These are phyloP conservation scores for Cryphonectria japonica DNA, from an alignment of 2,329 filamentous ascomycete species.

Conservation along the genomic window DNA sequence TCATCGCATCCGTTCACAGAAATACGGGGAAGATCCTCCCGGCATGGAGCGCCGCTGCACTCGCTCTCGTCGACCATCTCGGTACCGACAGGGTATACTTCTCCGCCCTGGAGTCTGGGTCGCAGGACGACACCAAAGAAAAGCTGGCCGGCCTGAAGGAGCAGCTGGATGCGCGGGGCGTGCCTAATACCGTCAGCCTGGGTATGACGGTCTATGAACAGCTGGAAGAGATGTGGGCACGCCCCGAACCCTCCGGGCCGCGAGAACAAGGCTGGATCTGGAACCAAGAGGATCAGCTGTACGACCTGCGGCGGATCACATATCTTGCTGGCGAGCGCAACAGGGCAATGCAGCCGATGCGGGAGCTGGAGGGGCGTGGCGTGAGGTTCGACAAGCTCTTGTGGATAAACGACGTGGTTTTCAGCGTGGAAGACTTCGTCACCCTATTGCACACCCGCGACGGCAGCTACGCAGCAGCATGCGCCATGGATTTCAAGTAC, in stretches of 20 bases:
- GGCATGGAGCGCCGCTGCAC: conserved; percentile 61
- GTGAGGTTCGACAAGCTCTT: conserved; percentile 58
- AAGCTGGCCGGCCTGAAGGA: conserved; percentile 61
- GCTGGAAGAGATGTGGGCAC: conserved; percentile 55
- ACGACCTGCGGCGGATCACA: conserved; percentile 66
- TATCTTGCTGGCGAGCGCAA: conserved; percentile 70
- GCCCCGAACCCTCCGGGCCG: conserved; percentile 38
- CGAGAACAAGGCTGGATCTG: conserved; percentile 64
- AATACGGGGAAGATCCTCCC: conserved; percentile 66
- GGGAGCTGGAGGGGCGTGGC: conserved; percentile 52
- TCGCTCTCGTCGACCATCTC: conserved; percentile 58
- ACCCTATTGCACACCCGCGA: conserved; percentile 57
- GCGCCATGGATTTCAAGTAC: conserved; percentile 61
- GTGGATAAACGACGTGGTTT: conserved; percentile 65
- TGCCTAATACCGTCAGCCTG: conserved; percentile 59
- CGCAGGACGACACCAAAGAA: conserved; percentile 68
- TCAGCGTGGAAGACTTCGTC: conserved; percentile 57
- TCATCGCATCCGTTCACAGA: conserved; percentile 70
- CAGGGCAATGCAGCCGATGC: conserved; percentile 61
- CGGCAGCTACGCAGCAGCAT: conserved; percentile 62
- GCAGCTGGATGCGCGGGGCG: conserved; percentile 53
- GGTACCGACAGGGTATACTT: conserved; percentile 68
- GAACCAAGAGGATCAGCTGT: conserved; percentile 52
- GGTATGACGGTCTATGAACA: conserved; percentile 59
- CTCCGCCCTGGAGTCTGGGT: conserved; percentile 69